Evolutionary conservation across 768 basidiomycete genomes (phyloP).

Genomic region (Kwoniella bestiolae): DNA sequence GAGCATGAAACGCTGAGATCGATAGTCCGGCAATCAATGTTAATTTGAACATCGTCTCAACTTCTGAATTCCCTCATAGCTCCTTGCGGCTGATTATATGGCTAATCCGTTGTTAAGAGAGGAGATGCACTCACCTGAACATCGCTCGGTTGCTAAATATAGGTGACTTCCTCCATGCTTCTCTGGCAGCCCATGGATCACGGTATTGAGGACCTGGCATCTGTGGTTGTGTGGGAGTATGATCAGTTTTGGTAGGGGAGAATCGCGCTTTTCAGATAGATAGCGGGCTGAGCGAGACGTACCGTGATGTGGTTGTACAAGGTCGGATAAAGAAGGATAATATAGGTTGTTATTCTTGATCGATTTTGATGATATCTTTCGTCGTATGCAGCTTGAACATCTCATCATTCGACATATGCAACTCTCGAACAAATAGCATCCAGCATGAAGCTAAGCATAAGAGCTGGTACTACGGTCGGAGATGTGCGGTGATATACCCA

Average conservation of each 20-base stretch:
- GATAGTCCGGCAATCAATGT: too few relatives aligned
- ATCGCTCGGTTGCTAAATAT: constrained; percentile 83
- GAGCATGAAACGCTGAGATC: too few relatives aligned
- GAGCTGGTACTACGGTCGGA: neutral
- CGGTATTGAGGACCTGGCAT: constrained; percentile 64
- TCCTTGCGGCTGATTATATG: too few relatives aligned
- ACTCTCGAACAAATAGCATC: constrained; percentile 1
- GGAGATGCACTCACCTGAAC: constrained; percentile 68
- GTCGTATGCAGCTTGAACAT: neutral
- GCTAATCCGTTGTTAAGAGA: too few relatives aligned
- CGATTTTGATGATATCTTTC: neutral
- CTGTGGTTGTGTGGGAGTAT: neutral
- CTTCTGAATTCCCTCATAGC: neutral
- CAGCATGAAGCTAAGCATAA: neutral
- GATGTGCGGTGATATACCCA: constrained; percentile 7
- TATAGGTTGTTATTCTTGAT: too few relatives aligned
- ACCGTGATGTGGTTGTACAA: neutral
- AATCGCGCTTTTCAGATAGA: too few relatives aligned
- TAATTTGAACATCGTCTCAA: neutral
- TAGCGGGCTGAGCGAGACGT: neutral
- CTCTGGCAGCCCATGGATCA: constrained; percentile 92
- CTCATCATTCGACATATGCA: neutral
- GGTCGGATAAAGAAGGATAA: too few relatives aligned
- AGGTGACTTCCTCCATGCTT: constrained; percentile 90
- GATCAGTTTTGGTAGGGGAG: too few relatives aligned